Base-by-base conservation (phyloP, 1,139 yeast genomes). In the Candida labiduridarum region DNA sequence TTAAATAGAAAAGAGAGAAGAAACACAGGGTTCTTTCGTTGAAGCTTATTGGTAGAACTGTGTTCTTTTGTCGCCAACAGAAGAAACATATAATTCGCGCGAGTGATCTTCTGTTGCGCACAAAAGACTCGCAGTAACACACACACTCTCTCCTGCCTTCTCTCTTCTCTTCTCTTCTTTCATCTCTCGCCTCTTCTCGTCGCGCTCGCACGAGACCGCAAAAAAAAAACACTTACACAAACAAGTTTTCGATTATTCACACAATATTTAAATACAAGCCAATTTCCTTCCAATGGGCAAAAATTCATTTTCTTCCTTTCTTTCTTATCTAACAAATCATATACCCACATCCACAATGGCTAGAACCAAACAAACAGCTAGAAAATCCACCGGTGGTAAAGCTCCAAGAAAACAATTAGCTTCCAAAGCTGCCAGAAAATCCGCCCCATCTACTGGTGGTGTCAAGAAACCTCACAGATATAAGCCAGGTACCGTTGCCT, bases 401-500 rank as follows among this genome's bases (percentile, higher is more conserved):
- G 97, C 97, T 60, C 98, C 98, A 84, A 89, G 98, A 87, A 92
- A 92, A 83, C 97, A 91, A 81, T 85, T 92, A 71, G 97, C 98
- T 68, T 91, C 97, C 64, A 92, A 92, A 88, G 97, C 97, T 67
- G 97, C 98, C 65, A 88, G 98, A 85, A 92, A 92, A 80, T 91
- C 98, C 52, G 97, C 97, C 55, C 94, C 96, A 81, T 82, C 96
- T 60, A 85, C 97, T 61, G 97, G 97, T 75, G 98, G 97, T 86
- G 97, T 92, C 74, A 92, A 92, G 92, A 92, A 92, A 84, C 97
- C 97, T 64, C 98, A 92, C 90, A 90, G 98, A 88, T 92, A 91
- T 83, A 92, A 91, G 94, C 98, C 98, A 76, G 98, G 98, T 91
- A 92, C 97, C 71, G 97, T 92, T 71, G 98, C 98, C 67, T 88